phyloP scores from a whole-genome alignment of 2,329 filamentous ascomycete species.

The Colletotrichum sidae region DNA sequence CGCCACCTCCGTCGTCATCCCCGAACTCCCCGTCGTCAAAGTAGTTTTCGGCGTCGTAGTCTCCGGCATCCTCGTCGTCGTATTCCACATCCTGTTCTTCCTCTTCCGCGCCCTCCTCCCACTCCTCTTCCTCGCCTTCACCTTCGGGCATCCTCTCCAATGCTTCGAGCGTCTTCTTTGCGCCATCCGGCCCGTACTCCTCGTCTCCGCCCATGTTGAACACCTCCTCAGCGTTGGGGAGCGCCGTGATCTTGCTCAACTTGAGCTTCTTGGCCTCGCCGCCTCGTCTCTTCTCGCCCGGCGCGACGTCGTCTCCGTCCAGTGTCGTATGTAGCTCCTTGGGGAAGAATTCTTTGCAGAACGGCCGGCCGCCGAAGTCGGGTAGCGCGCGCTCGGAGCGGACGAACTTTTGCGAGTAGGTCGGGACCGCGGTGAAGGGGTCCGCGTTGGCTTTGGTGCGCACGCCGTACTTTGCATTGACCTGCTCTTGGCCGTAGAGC shows the following conservation, averaged over 20 bases:
- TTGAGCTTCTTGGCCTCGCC: conserved; percentile 59
- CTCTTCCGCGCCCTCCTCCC: conserved; percentile 59
- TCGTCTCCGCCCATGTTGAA: conserved; percentile 53
- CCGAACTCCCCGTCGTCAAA: conserved; percentile 70
- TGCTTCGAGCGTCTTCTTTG: conserved; percentile 55
- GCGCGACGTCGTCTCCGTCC: conserved; percentile 56
- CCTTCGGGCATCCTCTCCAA: conserved; percentile 62
- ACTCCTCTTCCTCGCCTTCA: conserved; percentile 61
- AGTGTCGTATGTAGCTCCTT: conserved; percentile 66
- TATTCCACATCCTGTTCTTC: conserved; percentile 63
- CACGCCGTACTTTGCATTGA: conserved; percentile 66
- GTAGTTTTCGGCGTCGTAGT: conserved; percentile 71
- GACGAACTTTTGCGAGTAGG: conserved; percentile 67
- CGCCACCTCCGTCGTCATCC: conserved; percentile 60
- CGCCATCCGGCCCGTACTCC: conserved; percentile 41
- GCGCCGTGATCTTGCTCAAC: conserved; percentile 58
- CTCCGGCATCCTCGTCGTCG: conserved; percentile 70
- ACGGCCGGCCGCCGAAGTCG: conserved; percentile 62
- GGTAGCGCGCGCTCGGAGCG: conserved; percentile 64
- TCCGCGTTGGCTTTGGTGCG: conserved; percentile 67
- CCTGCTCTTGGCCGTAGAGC: conserved; percentile 68
- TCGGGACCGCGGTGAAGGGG: conserved; percentile 69
- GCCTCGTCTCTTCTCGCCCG: conserved; percentile 37
- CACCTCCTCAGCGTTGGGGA: conserved; percentile 63
- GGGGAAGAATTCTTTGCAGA: conserved; percentile 66